A percentile compares a stretch with the other conserved stretches of the same genome.
These are phyloP conservation scores for Chalara sp. DNA, from an alignment of 2,329 filamentous ascomycete species.

Conservation along the genomic window DNA sequence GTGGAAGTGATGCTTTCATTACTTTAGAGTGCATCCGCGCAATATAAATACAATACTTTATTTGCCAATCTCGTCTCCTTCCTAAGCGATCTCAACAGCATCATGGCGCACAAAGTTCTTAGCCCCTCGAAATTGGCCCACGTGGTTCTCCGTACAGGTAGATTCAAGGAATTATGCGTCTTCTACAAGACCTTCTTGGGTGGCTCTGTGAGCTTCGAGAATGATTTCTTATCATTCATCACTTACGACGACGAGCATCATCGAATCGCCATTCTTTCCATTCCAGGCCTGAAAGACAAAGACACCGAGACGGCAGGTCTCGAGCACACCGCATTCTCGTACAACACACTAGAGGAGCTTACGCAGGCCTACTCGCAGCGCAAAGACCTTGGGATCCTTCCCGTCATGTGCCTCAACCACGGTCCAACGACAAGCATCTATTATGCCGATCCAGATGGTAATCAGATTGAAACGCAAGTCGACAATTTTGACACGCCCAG, in stretches of 20 bases:
- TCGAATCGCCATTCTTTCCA: conserved; percentile 34
- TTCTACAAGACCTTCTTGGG: conserved; percentile 34
- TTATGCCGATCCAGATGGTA: conserved; percentile 42
- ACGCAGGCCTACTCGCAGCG: conserved; percentile 30
- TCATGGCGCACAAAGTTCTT: not conserved
- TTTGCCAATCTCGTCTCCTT: no score
- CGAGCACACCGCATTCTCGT: conserved; percentile 37
- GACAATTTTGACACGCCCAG: conserved; percentile 33
- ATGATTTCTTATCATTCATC: conserved; percentile 29
- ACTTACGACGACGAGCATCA: conserved; percentile 42
- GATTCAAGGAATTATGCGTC: conserved; percentile 25
- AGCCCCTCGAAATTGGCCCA: conserved; percentile 17
- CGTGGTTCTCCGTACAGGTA: conserved; percentile 23
- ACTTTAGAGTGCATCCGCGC: no score
- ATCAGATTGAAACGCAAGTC: conserved; percentile 39
- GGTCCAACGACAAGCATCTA: conserved; percentile 41
- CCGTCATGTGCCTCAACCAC: conserved; percentile 40
- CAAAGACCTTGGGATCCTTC: conserved; percentile 30
- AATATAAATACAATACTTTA: no score
- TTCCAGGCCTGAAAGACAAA: conserved; percentile 21
- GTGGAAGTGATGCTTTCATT: no score
- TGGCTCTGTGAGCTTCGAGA: conserved; percentile 23
- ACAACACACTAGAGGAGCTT: conserved; percentile 29
- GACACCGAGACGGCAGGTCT: conserved; percentile 23
- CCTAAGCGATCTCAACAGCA: no score